phyloP scores from a whole-genome alignment of 345 rosid species.

The sweet orange (Citrus sinensis) region DVS_A1.0 CM039163.1:8624001-8624500 shows the following conservation, averaged over 20 bases:
- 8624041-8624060: conserved; percentile 65
- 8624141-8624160: conserved; percentile 12
- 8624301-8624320: conserved; percentile 97
- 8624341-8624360: conserved; percentile 93
- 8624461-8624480: conserved; percentile 17
- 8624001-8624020: conserved; percentile 89
- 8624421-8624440: not conserved
- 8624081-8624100: conserved; percentile 72
- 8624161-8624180: not conserved
- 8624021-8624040: conserved; percentile 70
- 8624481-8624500: conserved; percentile 5
- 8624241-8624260: conserved; percentile 74
- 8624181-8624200: not conserved
- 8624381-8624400: conserved; percentile 90
- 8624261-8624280: conserved; percentile 66
- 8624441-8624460: conserved; percentile 6
- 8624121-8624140: conserved; percentile 75
- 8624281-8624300: conserved; percentile 86
- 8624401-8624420: not conserved
- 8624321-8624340: conserved; percentile 88
- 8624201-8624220: not conserved
- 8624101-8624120: conserved; percentile 62
- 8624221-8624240: conserved; percentile 54
- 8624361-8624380: conserved; percentile 99
- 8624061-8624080: conserved; percentile 84